Conservation (phyloP, 257 asterid species). For the Cynanchum wilfordii region DNA sequence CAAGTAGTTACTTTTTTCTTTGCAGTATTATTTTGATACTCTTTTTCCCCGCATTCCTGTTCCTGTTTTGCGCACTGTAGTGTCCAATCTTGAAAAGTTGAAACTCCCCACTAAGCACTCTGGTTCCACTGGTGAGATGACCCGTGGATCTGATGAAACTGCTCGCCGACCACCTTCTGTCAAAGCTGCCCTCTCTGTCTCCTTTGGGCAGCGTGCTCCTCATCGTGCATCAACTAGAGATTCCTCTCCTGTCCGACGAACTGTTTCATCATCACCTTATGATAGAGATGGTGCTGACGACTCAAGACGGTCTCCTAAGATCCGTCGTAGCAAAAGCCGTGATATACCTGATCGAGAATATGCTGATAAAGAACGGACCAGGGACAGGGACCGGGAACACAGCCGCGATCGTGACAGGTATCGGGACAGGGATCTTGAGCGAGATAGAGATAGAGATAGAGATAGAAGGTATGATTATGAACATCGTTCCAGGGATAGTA, state of each 20-base stretch:
- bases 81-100: constrained; percentile 72
- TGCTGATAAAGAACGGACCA: constrained; percentile 36
- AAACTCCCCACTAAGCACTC: constrained; percentile 82
- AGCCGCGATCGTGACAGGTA: constrained; percentile 21
- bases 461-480: constrained; percentile 37
- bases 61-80: constrained; percentile 64
- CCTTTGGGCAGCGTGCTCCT: constrained; percentile 99
- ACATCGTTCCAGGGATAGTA: constrained; percentile 49
- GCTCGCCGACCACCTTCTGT: constrained; percentile 97
- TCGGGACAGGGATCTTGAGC: constrained; percentile 25
- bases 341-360: constrained; percentile 65
- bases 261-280: constrained; percentile 44
- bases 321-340: constrained; percentile 60
- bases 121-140: constrained; percentile 80
- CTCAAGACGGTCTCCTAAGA: constrained; percentile 53
- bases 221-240: constrained; percentile 98
- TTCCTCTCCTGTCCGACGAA: constrained; percentile 91
- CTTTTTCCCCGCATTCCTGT: constrained; percentile 95
- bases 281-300: constrained; percentile 45
- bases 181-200: constrained; percentile 94
- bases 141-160: constrained; percentile 93
- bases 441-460: constrained; percentile 33
- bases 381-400: constrained; percentile 26
- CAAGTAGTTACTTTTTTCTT: constrained; percentile 20
- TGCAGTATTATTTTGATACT: constrained; percentile 97